These are phyloP conservation scores for Coccomyxa sp. DNA, from an alignment of 139 green algal species.

Conservation along the genomic window DNA sequence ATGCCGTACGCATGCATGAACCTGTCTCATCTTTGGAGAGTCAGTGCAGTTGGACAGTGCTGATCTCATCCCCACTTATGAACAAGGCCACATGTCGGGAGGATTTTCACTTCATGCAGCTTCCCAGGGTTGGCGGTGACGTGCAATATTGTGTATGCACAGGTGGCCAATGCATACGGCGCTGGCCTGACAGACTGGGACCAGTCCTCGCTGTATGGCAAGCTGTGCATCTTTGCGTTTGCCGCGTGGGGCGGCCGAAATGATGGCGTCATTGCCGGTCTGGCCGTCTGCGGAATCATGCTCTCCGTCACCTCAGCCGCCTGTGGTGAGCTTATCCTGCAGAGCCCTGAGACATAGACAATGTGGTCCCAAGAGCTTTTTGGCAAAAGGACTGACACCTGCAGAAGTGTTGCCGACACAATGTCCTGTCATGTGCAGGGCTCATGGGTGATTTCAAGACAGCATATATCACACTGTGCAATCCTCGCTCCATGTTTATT, in stretches of 20 bases:
- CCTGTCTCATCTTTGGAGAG: too few relatives aligned
- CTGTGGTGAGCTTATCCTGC: background rate
- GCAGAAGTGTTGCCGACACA: too few relatives aligned
- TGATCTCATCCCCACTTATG: too few relatives aligned
- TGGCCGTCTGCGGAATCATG: conserved; percentile 34
- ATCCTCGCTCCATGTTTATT: conserved; percentile 36
- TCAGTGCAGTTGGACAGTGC: too few relatives aligned
- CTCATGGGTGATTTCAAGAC: conserved; percentile 45
- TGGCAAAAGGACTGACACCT: too few relatives aligned
- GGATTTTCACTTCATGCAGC: too few relatives aligned
- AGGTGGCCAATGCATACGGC: conserved; percentile 39
- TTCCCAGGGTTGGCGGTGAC: background rate
- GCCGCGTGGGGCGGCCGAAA: conserved; percentile 32
- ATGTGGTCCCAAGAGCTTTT: too few relatives aligned
- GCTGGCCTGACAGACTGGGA: conserved; percentile 37
- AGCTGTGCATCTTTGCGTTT: conserved; percentile 51
- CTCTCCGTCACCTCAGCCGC: conserved; percentile 14
- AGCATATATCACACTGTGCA: conserved; percentile 35
- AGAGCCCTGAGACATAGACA: too few relatives aligned
- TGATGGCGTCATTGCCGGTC: conserved; percentile 27
- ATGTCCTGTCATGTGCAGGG: too few relatives aligned
- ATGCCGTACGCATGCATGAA: too few relatives aligned
- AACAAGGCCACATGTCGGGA: too few relatives aligned
- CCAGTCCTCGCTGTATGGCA: conserved; percentile 9
- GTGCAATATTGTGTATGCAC: too few relatives aligned